Base-by-base conservation (phyloP, 2,329 filamentous ascomycete species). In the Fusarium sp. region DNA sequence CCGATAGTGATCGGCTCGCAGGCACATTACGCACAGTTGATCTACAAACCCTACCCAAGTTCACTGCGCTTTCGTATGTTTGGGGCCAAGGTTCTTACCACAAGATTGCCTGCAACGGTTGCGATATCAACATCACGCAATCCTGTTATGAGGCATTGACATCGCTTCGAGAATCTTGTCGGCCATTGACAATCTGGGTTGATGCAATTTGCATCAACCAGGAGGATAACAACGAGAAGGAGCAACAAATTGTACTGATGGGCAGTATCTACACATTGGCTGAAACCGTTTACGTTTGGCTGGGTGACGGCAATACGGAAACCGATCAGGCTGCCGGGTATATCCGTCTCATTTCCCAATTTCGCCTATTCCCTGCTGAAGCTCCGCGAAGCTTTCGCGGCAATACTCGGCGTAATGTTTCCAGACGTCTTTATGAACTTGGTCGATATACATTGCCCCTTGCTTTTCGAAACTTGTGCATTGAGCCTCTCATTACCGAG, bases 361-460 rank as follows among this genome's bases (percentile, higher is more conserved):
- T 47, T 28, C 44, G 44, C 3, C 0, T 0, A 11, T 47, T 28
- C 8, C 44, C 44, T 22, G 1, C 26, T 3, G 0, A 15, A 10
- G 4, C 28, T 0, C 18, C 24, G 2, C 18, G 0, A 28, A 47
- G 26, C 26, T 26, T 12, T 28, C 44, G 44, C 5, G 0, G 6
- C 0, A 5, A 10, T 14, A 7, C 24, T 15, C 4, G 0, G 1
- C 24, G 12, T 4, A 0, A 3, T 20, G 2, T 26, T 18, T 44
- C 4, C 0, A 1, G 13, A 7, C 44, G 18, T 3, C 3, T 1
- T 2, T 5, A 14, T 28, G 6, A 3, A 0, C 28, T 28, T 15
- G 44, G 9, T 15, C 13, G 24, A 15, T 22, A 28, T 3, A 11
- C 2, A 3, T 47, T 28, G 18, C 44, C 44, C 0, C 24, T 47